Conservation (phyloP, 1,284 basidiomycete genomes). For the Cryptococcus hybrid region DNA sequence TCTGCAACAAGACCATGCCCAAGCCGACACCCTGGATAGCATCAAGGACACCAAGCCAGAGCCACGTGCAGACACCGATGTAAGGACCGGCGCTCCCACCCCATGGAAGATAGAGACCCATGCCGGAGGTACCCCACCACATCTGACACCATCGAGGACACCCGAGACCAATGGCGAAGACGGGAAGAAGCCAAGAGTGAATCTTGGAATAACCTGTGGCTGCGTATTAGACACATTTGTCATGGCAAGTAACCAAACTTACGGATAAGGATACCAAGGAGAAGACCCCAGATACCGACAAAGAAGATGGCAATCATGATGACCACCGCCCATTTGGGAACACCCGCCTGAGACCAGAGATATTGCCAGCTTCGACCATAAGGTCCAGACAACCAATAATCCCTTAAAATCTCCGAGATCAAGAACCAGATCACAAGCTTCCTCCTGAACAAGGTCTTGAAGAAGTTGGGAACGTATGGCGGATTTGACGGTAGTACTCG, state of each 20-base stretch:
- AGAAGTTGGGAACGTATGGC: constrained; percentile 87
- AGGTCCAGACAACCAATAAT: constrained; percentile 87
- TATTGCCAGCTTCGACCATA: constrained; percentile 89
- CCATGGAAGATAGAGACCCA: constrained; percentile 80
- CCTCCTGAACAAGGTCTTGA: constrained; percentile 78
- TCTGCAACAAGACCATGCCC: constrained; percentile 91
- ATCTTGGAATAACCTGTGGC: constrained; percentile 70
- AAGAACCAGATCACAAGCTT: constrained; percentile 93
- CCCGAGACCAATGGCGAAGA: constrained; percentile 88
- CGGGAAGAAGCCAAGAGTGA: constrained; percentile 88
- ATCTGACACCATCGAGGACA: constrained; percentile 88
- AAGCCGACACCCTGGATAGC: constrained; percentile 89
- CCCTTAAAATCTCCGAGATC: constrained; percentile 78
- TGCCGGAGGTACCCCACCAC: constrained; percentile 52
- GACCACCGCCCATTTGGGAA: constrained; percentile 77
- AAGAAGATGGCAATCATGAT: constrained; percentile 80
- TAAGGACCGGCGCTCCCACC: constrained; percentile 78
- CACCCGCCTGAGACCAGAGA: constrained; percentile 73
- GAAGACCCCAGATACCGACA: constrained; percentile 73
- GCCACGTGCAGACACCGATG: constrained; percentile 80
- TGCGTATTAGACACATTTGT: background rate
- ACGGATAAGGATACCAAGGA: constrained; percentile 70
- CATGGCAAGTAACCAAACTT: constrained; percentile 12
- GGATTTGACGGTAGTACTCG: constrained; percentile 69
- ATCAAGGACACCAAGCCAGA: constrained; percentile 90